Base-by-base conservation (phyloP, 1,284 basidiomycete species). In the Puccinia coronata region DNA sequence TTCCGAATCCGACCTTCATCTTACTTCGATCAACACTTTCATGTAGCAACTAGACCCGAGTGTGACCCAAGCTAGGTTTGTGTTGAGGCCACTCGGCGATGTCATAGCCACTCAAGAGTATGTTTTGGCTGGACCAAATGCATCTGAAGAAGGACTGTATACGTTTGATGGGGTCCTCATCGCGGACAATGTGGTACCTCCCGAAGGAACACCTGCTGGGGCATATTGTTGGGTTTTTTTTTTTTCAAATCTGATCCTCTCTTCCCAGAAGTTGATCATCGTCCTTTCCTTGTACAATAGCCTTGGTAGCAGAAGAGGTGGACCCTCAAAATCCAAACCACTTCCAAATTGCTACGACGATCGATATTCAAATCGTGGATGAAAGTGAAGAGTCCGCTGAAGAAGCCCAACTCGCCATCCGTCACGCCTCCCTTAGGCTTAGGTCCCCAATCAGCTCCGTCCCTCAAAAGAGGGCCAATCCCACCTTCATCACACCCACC, bases 161-260 rank as follows among this genome's bases (percentile, higher is more conserved):
- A 73, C 18, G 43, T 73, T 73, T 25, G 39, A 73, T 36, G 71
- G 71, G n/a, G 71, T 73, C 36, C 28, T 25, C 39, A 73, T 73
- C 23, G 34, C n/a, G 49, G n/a, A 31, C n/a, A 73, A 73, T 16
- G 28, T 73, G 23, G 43, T 36, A 9, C 23, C 25, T 59, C 71
- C 71, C 53, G 8, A 1, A n/a, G 53, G 16, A 57, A 57, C 36
- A 57, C n/a, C 53, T 28, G 31, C 71, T 18, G 71, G 71, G 18
- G 12, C 25, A 41, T 73, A 73, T 31, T 41, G 71, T 73, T 73
- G 71, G 59, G 71, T 73, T 41, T 39, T n/a, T 39, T 28, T 59
- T 4, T 1, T 25, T 49, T 8, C 5, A 11, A 16, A 53, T 25
- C 16, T 23, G 23, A 6, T 28, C 43, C 28, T 47, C 47, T 18